A percentile compares a stretch with the other conserved stretches of the same genome.
Evolutionary conservation across 2,329 filamentous ascomycete species (phyloP).

Genomic region (Diaporthe australafricana): DNA sequence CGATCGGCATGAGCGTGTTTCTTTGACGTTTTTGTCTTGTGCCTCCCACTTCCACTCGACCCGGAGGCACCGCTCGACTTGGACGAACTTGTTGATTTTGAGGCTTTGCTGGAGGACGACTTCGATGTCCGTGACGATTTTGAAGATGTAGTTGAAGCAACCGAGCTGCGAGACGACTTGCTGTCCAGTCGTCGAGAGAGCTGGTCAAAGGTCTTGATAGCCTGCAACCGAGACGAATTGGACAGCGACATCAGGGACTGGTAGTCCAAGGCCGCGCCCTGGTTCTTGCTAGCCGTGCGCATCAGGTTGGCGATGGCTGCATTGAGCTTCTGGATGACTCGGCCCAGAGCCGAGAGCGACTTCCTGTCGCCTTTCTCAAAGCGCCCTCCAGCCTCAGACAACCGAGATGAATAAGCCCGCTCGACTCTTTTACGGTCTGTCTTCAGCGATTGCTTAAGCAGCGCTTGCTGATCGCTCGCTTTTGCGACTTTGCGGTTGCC

Average conservation of each 20-base stretch:
- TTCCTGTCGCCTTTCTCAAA: slow-evolving; percentile 63
- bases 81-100: slow-evolving; percentile 10
- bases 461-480: slow-evolving; percentile 42
- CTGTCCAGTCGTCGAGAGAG: slow-evolving; percentile 53
- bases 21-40: background rate
- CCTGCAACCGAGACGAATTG: slow-evolving; percentile 59
- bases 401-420: slow-evolving; percentile 54
- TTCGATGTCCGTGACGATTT: slow-evolving; percentile 9
- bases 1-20: background rate
- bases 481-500: slow-evolving; percentile 37
- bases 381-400: slow-evolving; percentile 53
- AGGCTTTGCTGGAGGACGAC: slow-evolving; percentile 14
- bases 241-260: slow-evolving; percentile 60
- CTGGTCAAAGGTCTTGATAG: slow-evolving; percentile 60
- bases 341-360: slow-evolving; percentile 52
- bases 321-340: slow-evolving; percentile 56
- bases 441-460: slow-evolving; percentile 51
- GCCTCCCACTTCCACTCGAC: slow-evolving; percentile 2
- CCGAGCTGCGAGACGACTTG: slow-evolving; percentile 40
- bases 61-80: slow-evolving; percentile 7
- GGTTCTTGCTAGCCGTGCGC: slow-evolving; percentile 48
- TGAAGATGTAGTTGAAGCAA: slow-evolving; percentile 26
- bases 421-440: slow-evolving; percentile 55
- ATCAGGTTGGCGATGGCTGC: slow-evolving; percentile 55
- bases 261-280: slow-evolving; percentile 55